Evolutionary conservation across 352 stramenopile genomes (phyloP).

Genomic region (Phytophthora syringae): DNA sequence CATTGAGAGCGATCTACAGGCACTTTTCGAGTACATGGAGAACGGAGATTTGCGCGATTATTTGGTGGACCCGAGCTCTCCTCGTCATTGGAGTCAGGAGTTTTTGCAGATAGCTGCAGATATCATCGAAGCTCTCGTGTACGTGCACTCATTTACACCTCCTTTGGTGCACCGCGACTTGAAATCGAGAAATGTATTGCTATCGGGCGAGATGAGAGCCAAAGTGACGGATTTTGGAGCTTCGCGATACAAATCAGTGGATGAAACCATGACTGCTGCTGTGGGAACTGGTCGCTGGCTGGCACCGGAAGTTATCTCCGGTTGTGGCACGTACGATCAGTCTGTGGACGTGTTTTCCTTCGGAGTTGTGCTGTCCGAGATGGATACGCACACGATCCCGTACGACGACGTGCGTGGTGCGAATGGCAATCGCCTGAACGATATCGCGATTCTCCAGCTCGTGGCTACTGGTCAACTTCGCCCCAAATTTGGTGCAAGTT

Average conservation of each 20-base stretch:
- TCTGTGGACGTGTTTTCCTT: slow-evolving; percentile 69
- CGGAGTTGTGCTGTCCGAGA: slow-evolving; percentile 58
- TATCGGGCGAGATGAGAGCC: slow-evolving; percentile 43
- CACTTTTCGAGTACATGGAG: slow-evolving; percentile 74
- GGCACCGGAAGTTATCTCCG: slow-evolving; percentile 61
- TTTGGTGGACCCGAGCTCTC: slow-evolving; percentile 32
- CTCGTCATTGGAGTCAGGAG: slow-evolving; percentile 44
- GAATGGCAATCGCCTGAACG: slow-evolving; percentile 42
- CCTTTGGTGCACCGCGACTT: slow-evolving; percentile 67
- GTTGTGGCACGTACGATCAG: slow-evolving; percentile 50
- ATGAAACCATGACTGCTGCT: slow-evolving; percentile 58
- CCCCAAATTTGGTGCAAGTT: slow-evolving; percentile 41
- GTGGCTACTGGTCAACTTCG: slow-evolving; percentile 42
- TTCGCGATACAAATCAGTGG: slow-evolving; percentile 44
- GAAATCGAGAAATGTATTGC: slow-evolving; percentile 65
- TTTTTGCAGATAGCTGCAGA: slow-evolving; percentile 60
- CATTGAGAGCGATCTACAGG: slow-evolving; percentile 57
- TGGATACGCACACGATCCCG: slow-evolving; percentile 60
- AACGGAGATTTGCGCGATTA: slow-evolving; percentile 63
- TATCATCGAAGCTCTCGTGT: slow-evolving; percentile 61
- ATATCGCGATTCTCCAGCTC: slow-evolving; percentile 56
- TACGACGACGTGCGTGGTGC: slow-evolving; percentile 48
- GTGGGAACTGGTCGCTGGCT: slow-evolving; percentile 64
- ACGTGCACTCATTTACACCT: slow-evolving; percentile 63
- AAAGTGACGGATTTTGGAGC: slow-evolving; percentile 74